Percentiles rank a stretch among this genome's conserved stretches.
These are phyloP conservation scores for Pyrenochaeta sp. DNA, from an alignment of 2,329 filamentous ascomycete species.

Conservation along the genomic window DNA sequence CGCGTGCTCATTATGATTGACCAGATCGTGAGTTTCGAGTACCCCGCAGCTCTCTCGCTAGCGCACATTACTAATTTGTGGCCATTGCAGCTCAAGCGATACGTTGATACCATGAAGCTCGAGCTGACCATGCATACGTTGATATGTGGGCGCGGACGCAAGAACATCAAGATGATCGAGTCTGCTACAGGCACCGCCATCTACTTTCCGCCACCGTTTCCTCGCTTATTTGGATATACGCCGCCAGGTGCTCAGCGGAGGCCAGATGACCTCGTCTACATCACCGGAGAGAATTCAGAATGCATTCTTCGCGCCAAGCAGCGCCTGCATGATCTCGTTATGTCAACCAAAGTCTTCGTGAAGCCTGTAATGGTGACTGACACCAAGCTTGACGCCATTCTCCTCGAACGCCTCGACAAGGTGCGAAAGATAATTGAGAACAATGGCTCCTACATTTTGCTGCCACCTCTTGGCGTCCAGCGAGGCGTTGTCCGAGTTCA, in stretches of 20 bases:
- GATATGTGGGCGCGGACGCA: slow-evolving; percentile 90
- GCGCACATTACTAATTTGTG: slow-evolving; percentile 47
- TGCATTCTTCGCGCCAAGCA: slow-evolving; percentile 89
- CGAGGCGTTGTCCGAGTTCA: slow-evolving; percentile 88
- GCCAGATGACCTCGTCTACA: slow-evolving; percentile 90
- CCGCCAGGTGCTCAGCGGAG: slow-evolving; percentile 82
- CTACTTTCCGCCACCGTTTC: slow-evolving; percentile 96
- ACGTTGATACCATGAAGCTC: slow-evolving; percentile 81
- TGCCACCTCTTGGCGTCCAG: slow-evolving; percentile 86
- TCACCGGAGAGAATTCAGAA: slow-evolving; percentile 87
- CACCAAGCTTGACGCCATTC: slow-evolving; percentile 92
- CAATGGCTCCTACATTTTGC: slow-evolving; percentile 93
- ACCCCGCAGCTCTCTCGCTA: slow-evolving; percentile 29
- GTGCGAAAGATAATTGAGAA: slow-evolving; percentile 97
- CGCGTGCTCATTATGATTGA: slow-evolving; percentile 97
- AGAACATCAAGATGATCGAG: slow-evolving; percentile 98
- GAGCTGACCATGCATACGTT: slow-evolving; percentile 90
- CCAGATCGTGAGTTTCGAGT: slow-evolving; percentile 72
- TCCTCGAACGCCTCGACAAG: slow-evolving; percentile 91
- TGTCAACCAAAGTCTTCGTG: slow-evolving; percentile 76
- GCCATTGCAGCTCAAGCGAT: slow-evolving; percentile 68
- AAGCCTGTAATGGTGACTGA: slow-evolving; percentile 92
- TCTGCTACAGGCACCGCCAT: slow-evolving; percentile 95
- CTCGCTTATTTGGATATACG: slow-evolving; percentile 88
- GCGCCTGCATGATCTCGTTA: slow-evolving; percentile 85